Base-by-base conservation (phyloP, 164 flowering plant genomes). In the Annona cherimola region DNA sequence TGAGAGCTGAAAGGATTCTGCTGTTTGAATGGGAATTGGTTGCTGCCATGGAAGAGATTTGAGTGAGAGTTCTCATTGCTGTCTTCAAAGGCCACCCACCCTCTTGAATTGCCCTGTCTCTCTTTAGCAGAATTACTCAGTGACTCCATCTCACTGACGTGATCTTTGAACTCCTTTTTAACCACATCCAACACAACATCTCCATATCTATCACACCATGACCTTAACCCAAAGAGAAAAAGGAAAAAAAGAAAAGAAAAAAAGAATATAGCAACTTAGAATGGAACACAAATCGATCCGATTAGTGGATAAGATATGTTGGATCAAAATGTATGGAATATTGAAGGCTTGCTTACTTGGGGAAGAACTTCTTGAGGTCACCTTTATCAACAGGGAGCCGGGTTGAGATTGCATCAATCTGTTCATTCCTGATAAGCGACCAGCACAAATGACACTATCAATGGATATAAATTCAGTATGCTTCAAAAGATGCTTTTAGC, bases 81-180 rank as follows among this genome's bases (percentile, higher is more conserved):
- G 44, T 83, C 89, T 20, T 86, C 90, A 62, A 87, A 90, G 8
- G 91, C 80, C n/a, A 86, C 82, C 94, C 91, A 88, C 68, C 79
- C 67, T 35, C 67, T 76, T 1, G 89, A 80, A 78, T 46, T 76
- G 42, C 42, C 63, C 6, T 11, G 76, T 50, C 68, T 84, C 68
- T 86, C 90, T 62, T 75, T 77, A 0, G 84, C 77, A 2, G 79
- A 75, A 44, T 79, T 83, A 69, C 84, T 67, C 77, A 68, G 20
- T 54, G 44, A 84, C 82, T 86, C 89, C 88, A 86, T 85, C 75
- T 90, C 91, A 14, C 86, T 84, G 4, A 87, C 87, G 69, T 93
- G 94, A 50, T 88, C 90, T 76, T 88, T 93, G 86, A 90, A 89
- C 73, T 93, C 98, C 71, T 88, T 93, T 66, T 83, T 85, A 79